These are phyloP conservation scores for Pleurotus salmoneostramineus DNA, from an alignment of 768 basidiomycete species.

Conservation along the genomic window DNA sequence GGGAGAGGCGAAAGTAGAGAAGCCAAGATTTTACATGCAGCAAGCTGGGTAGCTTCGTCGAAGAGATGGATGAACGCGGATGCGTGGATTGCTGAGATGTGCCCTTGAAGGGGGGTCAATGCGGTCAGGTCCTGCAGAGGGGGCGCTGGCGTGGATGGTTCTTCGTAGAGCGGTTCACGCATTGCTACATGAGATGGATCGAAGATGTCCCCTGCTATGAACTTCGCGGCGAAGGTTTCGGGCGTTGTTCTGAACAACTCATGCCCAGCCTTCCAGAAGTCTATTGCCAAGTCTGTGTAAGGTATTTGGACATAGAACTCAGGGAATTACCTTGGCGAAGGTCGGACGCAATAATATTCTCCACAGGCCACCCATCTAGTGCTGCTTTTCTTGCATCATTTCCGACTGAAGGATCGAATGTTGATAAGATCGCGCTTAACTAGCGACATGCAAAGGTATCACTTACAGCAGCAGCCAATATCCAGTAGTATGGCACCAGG, in stretches of 20 bases:
- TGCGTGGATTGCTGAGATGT: slow-evolving; percentile 44
- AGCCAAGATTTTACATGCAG: slow-evolving; percentile 37
- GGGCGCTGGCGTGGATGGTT: slow-evolving; percentile 17
- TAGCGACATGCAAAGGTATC: not conserved
- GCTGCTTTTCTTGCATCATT: slow-evolving; percentile 35
- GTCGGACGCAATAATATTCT: slow-evolving; percentile 33
- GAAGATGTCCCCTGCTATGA: slow-evolving; percentile 54
- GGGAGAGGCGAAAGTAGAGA: slow-evolving; percentile 34
- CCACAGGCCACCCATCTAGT: slow-evolving; percentile 33
- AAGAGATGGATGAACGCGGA: slow-evolving; percentile 54
- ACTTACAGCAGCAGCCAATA: slow-evolving; percentile 39
- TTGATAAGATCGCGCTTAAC: not conserved
- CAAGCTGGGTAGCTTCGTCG: slow-evolving; percentile 28
- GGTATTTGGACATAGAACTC: too few relatives aligned
- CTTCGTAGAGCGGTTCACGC: slow-evolving; percentile 18
- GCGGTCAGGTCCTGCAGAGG: slow-evolving; percentile 28
- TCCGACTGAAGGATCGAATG: slow-evolving; percentile 26
- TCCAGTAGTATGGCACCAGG: slow-evolving; percentile 33
- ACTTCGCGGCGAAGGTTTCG: slow-evolving; percentile 47
- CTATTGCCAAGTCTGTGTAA: slow-evolving; percentile 24
- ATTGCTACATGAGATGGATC: slow-evolving; percentile 38
- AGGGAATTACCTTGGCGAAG: slow-evolving; percentile 22
- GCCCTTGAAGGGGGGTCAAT: slow-evolving; percentile 43
- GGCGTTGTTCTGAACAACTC: slow-evolving; percentile 52
- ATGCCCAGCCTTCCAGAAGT: slow-evolving; percentile 61